A percentile compares a stretch with the other conserved stretches of the same genome.
Evolutionary conservation across 768 basidiomycete genomes (phyloP).

Genomic region (Leccinum subtestaceum): DNA sequence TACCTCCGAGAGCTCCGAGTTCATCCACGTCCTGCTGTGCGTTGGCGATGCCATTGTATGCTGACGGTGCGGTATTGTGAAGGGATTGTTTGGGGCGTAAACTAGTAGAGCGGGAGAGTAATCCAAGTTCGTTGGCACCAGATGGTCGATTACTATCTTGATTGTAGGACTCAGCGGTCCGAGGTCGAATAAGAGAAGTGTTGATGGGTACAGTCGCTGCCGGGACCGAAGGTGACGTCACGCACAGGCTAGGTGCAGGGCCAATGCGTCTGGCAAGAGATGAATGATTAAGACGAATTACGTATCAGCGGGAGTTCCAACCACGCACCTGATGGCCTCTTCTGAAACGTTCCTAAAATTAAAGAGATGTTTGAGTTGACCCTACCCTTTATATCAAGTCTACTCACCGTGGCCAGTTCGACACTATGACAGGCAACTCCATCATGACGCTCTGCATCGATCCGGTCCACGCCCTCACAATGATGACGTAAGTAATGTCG

Average conservation of each 20-base stretch:
- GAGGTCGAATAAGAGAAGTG: constrained; percentile 21
- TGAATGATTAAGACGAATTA: not conserved
- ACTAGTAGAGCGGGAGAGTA: constrained; percentile 6
- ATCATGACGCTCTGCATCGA: constrained; percentile 60
- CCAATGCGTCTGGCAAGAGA: constrained; percentile 44
- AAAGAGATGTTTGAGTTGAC: not conserved
- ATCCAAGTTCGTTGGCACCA: constrained; percentile 6
- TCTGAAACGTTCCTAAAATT: constrained; percentile 60
- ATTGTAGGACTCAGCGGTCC: constrained; percentile 19
- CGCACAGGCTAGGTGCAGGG: constrained; percentile 40
- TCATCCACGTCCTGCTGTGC: constrained; percentile 19
- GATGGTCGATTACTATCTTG: constrained; percentile 10
- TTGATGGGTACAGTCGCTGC: constrained; percentile 31
- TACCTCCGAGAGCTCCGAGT: constrained; percentile 16
- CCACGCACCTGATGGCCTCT: constrained; percentile 56
- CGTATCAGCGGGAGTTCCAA: not conserved
- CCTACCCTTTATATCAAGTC: not conserved
- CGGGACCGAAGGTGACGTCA: constrained; percentile 26
- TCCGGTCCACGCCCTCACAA: constrained; percentile 75
- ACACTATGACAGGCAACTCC: constrained; percentile 77
- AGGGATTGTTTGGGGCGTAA: constrained; percentile 20
- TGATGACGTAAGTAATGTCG: constrained; percentile 78
- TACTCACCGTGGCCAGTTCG: constrained; percentile 81
- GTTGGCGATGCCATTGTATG: constrained; percentile 19
- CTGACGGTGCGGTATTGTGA: constrained; percentile 30